A percentile compares a stretch with the other conserved stretches of the same genome.
phyloP scores from a whole-genome alignment of 192 early-diverging fungal genomes.

The Spizellomyces punctatus region DNA sequence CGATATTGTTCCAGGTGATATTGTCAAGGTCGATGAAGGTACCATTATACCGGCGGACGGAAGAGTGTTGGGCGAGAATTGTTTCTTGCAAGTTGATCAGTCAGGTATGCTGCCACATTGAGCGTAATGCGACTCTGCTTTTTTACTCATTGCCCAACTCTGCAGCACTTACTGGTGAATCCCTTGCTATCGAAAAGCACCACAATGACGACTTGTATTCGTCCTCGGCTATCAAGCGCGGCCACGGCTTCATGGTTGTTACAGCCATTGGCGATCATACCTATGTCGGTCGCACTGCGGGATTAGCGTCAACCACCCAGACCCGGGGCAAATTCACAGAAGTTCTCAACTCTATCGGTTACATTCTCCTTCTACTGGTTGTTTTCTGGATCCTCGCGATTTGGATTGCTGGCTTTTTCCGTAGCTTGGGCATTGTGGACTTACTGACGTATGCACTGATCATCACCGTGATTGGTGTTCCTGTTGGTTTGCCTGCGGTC shows the following conservation, averaged over 20 bases:
- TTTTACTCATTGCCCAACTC: slow-evolving; percentile 13
- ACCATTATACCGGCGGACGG: slow-evolving; percentile 92
- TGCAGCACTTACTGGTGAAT: slow-evolving; percentile 75
- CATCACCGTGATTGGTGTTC: slow-evolving; percentile 89
- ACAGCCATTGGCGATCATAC: slow-evolving; percentile 82
- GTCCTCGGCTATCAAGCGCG: slow-evolving; percentile 80
- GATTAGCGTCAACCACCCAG: slow-evolving; percentile 36
- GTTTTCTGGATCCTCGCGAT: slow-evolving; percentile 83
- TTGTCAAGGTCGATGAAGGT: slow-evolving; percentile 88
- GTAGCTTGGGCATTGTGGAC: slow-evolving; percentile 77
- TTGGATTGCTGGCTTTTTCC: slow-evolving; percentile 80
- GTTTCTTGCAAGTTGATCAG: slow-evolving; percentile 13
- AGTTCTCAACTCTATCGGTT: slow-evolving; percentile 69
- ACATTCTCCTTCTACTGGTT: slow-evolving; percentile 77
- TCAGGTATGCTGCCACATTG: background rate
- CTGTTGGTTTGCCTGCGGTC: slow-evolving; percentile 89
- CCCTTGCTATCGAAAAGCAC: slow-evolving; percentile 75
- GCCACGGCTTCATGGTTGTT: slow-evolving; percentile 75
- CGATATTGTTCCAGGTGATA: slow-evolving; percentile 85
- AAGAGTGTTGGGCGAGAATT: slow-evolving; percentile 59
- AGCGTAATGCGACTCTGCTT: background rate
- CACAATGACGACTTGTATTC: slow-evolving; percentile 78
- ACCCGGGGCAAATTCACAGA: slow-evolving; percentile 80
- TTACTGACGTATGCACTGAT: slow-evolving; percentile 59
- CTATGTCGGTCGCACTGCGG: slow-evolving; percentile 79